A percentile compares a stretch with the other conserved stretches of the same genome.
Evolutionary conservation across 2,329 filamentous ascomycete species (phyloP).

Genomic region (Cladosporium velox): DNA sequence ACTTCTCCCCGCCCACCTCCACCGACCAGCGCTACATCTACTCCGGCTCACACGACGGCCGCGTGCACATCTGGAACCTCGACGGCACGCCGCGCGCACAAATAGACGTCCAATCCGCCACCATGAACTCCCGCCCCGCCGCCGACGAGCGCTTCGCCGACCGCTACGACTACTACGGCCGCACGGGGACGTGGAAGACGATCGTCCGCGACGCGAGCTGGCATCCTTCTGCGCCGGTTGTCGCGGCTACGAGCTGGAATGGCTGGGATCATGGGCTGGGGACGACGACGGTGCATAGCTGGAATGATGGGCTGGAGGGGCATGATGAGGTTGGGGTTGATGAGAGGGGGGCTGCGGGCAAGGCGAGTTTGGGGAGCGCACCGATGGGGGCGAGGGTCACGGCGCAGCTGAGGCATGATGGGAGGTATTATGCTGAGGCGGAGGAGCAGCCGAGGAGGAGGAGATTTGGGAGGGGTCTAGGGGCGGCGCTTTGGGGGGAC

Average conservation of each 20-base stretch:
- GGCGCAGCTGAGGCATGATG: slow-evolving; percentile 56
- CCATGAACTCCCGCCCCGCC: slow-evolving; percentile 61
- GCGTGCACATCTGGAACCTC: slow-evolving; percentile 89
- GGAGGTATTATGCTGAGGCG: slow-evolving; percentile 44
- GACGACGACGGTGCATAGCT: slow-evolving; percentile 76
- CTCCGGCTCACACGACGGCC: slow-evolving; percentile 84
- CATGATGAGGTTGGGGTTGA: slow-evolving; percentile 61
- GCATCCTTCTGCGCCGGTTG: slow-evolving; percentile 81
- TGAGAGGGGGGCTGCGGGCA: slow-evolving; percentile 35
- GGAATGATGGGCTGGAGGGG: slow-evolving; percentile 63
- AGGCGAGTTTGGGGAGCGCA: slow-evolving; percentile 29
- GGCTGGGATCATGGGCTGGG: slow-evolving; percentile 72
- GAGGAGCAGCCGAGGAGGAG: slow-evolving; percentile 26
- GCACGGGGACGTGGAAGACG: slow-evolving; percentile 66
- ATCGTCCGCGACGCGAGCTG: slow-evolving; percentile 87
- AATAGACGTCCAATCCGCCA: slow-evolving; percentile 76
- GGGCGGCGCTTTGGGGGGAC: slow-evolving; percentile 29
- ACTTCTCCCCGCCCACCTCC: slow-evolving; percentile 85
- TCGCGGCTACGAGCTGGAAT: slow-evolving; percentile 86
- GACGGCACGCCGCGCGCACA: slow-evolving; percentile 76
- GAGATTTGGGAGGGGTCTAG: slow-evolving; percentile 29
- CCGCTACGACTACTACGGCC: slow-evolving; percentile 60
- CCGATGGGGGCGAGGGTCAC: slow-evolving; percentile 63
- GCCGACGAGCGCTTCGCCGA: slow-evolving; percentile 56
- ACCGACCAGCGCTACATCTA: slow-evolving; percentile 93